Evolutionary conservation across 2,329 filamentous ascomycete species (phyloP), one percentile per base, ranked within the genome.

Genomic region (Knufia fluminis): DNA sequence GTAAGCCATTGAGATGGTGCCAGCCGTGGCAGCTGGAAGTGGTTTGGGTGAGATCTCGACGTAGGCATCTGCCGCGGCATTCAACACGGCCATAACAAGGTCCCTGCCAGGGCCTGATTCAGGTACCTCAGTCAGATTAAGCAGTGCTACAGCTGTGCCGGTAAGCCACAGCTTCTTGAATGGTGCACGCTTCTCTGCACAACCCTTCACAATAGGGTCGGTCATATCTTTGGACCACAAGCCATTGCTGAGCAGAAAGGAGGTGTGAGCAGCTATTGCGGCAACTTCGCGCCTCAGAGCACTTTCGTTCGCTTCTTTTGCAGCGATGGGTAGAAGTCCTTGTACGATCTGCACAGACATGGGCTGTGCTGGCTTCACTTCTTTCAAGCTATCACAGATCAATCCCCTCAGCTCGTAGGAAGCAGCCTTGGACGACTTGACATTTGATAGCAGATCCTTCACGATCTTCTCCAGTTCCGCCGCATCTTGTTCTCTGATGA

Each of bases 301-400:
- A 31, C 76, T 71, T 65, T 98, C 92, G 59, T 94, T 97, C 6
- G 89, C 82, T 68, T 98, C 92, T 62, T 96, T 95, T 4, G 77
- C 69, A 16, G 85, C 82, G 12, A 88, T 72, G 16, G 79, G 68
- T 4, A 83, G 79, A 51, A 97, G 74, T 4, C 78, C 79, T 44
- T 74, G 70, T 1, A 80, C 76, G 24, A 91, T 74, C 57, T 85
- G 85, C 50, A 76, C 73, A 0, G 86, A 83, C 33, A 85, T 74
- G 2, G 75, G 66, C 9, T 72, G 65, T 1, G 80, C 84, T 38
- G 79, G 70, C 1, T 79, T 75, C 24, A 91, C 67, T 4, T 75
- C 72, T 44, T 78, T 72, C 2, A 98, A 74, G 73, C 94, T 86
- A 61, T 92, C 85, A 3, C 87, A 83, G 66, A 96, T 82, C 2